Percentiles rank a stretch among this genome's conserved stretches.
Evolutionary conservation across 2,329 filamentous ascomycete species (phyloP).

Genomic region (Davidsoniella australis): DNA sequence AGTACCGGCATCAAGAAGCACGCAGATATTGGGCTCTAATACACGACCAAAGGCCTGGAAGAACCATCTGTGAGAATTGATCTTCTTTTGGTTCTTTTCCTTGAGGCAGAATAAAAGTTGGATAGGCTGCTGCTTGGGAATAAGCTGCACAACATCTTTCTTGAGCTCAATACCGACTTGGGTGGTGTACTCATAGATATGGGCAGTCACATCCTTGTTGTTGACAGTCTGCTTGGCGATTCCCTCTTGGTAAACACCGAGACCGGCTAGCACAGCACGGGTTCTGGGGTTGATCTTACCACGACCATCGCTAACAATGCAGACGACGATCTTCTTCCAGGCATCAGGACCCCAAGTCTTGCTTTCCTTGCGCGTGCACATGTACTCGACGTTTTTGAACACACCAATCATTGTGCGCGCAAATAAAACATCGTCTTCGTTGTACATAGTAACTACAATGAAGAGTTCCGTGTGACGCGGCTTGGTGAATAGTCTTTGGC

Average conservation of each 20-base stretch:
- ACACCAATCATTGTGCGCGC: constrained; percentile 97
- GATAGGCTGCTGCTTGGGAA: constrained; percentile 74
- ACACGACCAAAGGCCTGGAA: constrained; percentile 92
- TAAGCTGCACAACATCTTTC: constrained; percentile 70
- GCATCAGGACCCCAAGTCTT: constrained; percentile 93
- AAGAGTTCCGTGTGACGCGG: constrained; percentile 86
- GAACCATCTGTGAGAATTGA: constrained; percentile 98
- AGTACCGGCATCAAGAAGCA: constrained; percentile 88
- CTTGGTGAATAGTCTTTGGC: constrained; percentile 83
- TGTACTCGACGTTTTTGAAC: constrained; percentile 95
- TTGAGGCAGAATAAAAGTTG: constrained; percentile 97
- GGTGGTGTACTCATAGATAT: constrained; percentile 94
- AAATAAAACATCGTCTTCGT: constrained; percentile 92
- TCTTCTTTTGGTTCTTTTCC: constrained; percentile 99
- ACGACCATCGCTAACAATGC: constrained; percentile 86
- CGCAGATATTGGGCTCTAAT: constrained; percentile 89
- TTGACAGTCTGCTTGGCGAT: constrained; percentile 99
- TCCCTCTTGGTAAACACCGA: constrained; percentile 95
- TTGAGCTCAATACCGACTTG: constrained; percentile 80
- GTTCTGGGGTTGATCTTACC: constrained; percentile 81
- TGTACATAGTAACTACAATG: constrained; percentile 97
- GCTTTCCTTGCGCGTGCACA: constrained; percentile 81
- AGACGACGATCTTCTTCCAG: constrained; percentile 99
- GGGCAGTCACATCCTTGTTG: constrained; percentile 81
- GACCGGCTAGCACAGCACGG: constrained; percentile 81